Evolutionary conservation across 1,284 basidiomycete species (phyloP).

Genomic region (Marasmius tenuissimus): DNA sequence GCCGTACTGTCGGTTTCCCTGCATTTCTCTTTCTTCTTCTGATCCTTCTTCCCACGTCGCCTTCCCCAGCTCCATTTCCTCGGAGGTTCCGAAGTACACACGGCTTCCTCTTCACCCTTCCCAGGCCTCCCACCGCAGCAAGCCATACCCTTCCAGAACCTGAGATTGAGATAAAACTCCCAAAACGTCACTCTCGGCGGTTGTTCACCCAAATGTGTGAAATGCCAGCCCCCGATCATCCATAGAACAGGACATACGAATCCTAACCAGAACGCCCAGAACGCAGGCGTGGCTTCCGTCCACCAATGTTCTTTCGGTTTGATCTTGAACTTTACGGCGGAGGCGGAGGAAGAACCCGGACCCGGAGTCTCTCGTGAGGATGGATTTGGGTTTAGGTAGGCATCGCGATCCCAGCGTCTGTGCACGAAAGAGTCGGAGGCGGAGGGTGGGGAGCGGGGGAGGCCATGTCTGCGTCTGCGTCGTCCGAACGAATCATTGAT

Average conservation of each 20-base stretch:
- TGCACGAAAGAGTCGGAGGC: conserved; percentile 38
- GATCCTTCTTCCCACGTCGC: conserved; percentile 1
- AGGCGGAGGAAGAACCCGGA: too few species aligned
- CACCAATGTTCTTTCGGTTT: conserved; percentile 19
- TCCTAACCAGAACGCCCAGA: conserved; percentile 68
- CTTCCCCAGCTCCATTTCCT: conserved; percentile 15
- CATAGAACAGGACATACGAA: conserved; percentile 68
- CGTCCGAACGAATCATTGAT: conserved; percentile 10
- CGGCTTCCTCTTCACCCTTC: conserved; percentile 6
- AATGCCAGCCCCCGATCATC: conserved; percentile 73
- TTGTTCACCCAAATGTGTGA: conserved; percentile 45
- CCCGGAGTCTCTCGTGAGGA: too few species aligned
- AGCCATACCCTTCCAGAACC: conserved; percentile 30
- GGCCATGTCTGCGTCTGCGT: neutral
- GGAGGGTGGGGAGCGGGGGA: conserved; percentile 23
- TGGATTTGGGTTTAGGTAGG: conserved; percentile 31
- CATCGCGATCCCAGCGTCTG: conserved; percentile 40
- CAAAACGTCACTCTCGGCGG: conserved; percentile 37
- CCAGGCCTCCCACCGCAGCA: conserved; percentile 24
- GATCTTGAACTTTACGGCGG: conserved; percentile 20
- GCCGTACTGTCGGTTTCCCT: conserved; percentile 1
- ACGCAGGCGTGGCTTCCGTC: conserved; percentile 40
- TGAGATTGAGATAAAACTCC: conserved; percentile 42
- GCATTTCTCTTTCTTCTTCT: conserved; percentile 14
- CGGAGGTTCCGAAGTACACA: conserved; percentile 2